phyloP scores from a whole-genome alignment of 1,284 basidiomycete species.

The Ustilago bromivora region DNA sequence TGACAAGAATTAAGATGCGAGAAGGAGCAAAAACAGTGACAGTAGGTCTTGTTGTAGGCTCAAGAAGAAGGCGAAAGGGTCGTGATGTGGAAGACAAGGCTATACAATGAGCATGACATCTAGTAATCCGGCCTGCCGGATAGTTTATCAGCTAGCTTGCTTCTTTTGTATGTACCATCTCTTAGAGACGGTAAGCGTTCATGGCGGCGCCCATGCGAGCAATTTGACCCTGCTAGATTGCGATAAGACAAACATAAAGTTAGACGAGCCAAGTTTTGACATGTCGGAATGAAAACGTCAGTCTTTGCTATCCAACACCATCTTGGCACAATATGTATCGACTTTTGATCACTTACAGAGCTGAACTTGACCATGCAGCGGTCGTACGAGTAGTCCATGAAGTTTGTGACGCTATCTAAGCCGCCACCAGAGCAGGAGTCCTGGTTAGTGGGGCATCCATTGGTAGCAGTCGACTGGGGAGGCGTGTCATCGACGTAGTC shows the following conservation, averaged over 20 bases:
- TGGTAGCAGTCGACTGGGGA: constrained; percentile 43
- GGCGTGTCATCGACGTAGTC: constrained; percentile 74
- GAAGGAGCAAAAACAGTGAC: background rate
- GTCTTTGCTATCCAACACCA: constrained; percentile 13
- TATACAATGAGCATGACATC: background rate
- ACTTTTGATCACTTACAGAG: background rate
- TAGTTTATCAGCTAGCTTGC: background rate
- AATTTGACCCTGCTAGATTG: constrained; percentile 44
- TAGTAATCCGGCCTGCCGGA: constrained; percentile 1
- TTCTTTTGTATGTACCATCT: background rate
- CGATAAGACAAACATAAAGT: background rate
- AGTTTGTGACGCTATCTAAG: constrained; percentile 33
- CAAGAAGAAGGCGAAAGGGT: constrained; percentile 2
- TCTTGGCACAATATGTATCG: background rate
- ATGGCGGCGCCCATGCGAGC: constrained; percentile 21
- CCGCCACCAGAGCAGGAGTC: constrained; percentile 54
- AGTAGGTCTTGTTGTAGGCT: background rate
- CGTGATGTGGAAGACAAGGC: background rate
- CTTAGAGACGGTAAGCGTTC: constrained; percentile 30
- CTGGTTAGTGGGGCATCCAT: constrained; percentile 38
- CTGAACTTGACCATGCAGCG: constrained; percentile 11
- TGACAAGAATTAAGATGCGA: constrained; percentile 5
- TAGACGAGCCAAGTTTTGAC: background rate
- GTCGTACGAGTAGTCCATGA: constrained; percentile 50
- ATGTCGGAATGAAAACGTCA: background rate